Percentiles rank a stretch among this genome's conserved stretches.
Evolutionary conservation across 495 filamentous ascomycete genomes (phyloP).

Genomic region (Daldinia decipiens): DNA sequence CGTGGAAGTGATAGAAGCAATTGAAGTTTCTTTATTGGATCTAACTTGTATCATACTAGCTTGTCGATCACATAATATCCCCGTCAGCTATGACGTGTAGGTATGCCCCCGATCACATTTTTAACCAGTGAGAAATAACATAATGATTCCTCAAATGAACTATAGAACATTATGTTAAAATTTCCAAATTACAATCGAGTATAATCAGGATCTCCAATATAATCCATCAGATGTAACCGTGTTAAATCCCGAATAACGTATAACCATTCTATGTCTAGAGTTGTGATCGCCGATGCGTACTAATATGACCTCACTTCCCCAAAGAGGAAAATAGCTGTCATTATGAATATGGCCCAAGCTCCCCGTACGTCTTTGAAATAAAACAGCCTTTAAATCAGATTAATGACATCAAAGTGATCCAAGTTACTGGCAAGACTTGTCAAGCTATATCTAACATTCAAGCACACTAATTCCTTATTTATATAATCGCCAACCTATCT

Average conservation of each 20-base stretch:
- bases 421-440: background rate
- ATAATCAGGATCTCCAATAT: background rate
- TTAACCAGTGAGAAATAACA: background rate
- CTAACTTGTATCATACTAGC: background rate
- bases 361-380: slow-evolving; percentile 20
- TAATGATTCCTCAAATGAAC: background rate
- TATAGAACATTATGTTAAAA: background rate
- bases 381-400: slow-evolving; percentile 16
- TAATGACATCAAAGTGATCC: slow-evolving; percentile 39
- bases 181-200: background rate
- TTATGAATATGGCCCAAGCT: slow-evolving; percentile 36
- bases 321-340: slow-evolving; percentile 34
- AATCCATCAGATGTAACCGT: background rate
- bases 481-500: background rate
- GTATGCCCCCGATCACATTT: background rate
- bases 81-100: background rate
- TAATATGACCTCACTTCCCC: slow-evolving; percentile 18
- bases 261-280: background rate
- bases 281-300: slow-evolving; percentile 2
- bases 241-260: background rate
- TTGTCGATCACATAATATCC: too few species aligned
- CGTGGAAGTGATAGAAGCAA: background rate
- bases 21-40: background rate
- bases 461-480: background rate
- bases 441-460: background rate